These are phyloP conservation scores for Tulasnella sp. DNA, from an alignment of 768 basidiomycete species.

Conservation along the genomic window DNA sequence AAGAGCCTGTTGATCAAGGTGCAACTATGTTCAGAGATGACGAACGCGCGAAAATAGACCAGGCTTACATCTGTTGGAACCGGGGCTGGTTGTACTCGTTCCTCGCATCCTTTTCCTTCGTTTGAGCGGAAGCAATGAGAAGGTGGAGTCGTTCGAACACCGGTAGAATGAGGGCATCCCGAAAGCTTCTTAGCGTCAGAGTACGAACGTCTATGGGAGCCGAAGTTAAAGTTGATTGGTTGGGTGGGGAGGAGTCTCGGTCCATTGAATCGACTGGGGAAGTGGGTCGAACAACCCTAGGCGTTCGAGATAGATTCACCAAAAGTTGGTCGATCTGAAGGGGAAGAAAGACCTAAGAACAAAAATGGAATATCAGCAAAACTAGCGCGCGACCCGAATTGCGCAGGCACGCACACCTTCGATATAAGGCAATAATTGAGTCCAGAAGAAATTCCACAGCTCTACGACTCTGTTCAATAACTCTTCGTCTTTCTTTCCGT, in stretches of 20 bases:
- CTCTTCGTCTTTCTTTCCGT: constrained; percentile 67
- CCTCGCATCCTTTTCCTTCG: constrained; percentile 26
- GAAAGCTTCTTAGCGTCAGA: constrained; percentile 70
- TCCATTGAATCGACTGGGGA: constrained; percentile 35
- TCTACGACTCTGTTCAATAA: constrained; percentile 73
- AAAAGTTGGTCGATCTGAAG: constrained; percentile 56
- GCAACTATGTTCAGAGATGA: not conserved
- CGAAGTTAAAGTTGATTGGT: constrained; percentile 31
- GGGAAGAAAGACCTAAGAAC: constrained; percentile 50
- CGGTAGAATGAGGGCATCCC: constrained; percentile 70
- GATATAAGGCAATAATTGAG: constrained; percentile 75
- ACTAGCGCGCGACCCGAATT: not conserved
- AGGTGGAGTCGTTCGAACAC: constrained; percentile 32
- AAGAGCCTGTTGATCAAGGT: constrained; percentile 42
- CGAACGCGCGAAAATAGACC: not conserved
- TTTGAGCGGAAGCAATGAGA: constrained; percentile 3
- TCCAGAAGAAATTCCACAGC: constrained; percentile 92
- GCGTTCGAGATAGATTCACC: constrained; percentile 58
- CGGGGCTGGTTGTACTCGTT: constrained; percentile 56
- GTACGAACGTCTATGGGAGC: constrained; percentile 70
- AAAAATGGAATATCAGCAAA: constrained; percentile 23
- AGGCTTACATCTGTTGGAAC: constrained; percentile 67
- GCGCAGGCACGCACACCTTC: constrained; percentile 57
- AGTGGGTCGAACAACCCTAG: constrained; percentile 41
- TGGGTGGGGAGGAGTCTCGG: constrained; percentile 8